Evolutionary conservation across 2,329 filamentous ascomycete species (phyloP).

Genomic region (Colletotrichum tropicicola): DNA sequence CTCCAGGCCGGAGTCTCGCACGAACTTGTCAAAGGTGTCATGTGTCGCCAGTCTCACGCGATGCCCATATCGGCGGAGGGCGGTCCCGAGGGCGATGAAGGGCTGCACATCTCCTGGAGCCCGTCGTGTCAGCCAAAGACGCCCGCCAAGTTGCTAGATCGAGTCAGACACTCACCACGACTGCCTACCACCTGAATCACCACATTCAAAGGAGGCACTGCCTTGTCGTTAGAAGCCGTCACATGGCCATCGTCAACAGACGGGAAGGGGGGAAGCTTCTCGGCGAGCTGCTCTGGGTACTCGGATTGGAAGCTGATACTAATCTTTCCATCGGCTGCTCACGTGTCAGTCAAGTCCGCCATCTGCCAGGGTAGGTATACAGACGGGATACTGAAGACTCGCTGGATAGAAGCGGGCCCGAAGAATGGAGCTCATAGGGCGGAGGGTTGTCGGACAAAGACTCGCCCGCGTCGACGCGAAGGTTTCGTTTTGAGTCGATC

Average conservation of each 20-base stretch:
- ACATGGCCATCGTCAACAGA: background rate
- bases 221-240: background rate
- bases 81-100: constrained; percentile 56
- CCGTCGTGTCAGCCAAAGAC: background rate
- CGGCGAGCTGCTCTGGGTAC: background rate
- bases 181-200: constrained; percentile 32
- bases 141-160: background rate
- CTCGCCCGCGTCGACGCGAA: background rate
- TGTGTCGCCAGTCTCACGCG: constrained; percentile 56
- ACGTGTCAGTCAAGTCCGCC: background rate
- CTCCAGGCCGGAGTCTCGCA: constrained; percentile 55
- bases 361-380: background rate
- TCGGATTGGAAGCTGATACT: background rate
- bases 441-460: background rate
- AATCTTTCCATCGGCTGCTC: background rate
- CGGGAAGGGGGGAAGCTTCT: background rate
- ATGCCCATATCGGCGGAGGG: constrained; percentile 50
- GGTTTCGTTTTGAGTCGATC: background rate
- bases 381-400: background rate
- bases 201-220: constrained; percentile 14
- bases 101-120: constrained; percentile 55
- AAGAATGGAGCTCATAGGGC: constrained; percentile 15
- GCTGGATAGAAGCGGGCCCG: constrained; percentile 12
- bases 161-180: constrained; percentile 7
- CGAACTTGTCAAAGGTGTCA: constrained; percentile 59